A percentile compares a stretch with the other conserved stretches of the same genome.
phyloP scores from a whole-genome alignment of 129 eudicot genomes.

The Flaveria ramosissima region DNA sequence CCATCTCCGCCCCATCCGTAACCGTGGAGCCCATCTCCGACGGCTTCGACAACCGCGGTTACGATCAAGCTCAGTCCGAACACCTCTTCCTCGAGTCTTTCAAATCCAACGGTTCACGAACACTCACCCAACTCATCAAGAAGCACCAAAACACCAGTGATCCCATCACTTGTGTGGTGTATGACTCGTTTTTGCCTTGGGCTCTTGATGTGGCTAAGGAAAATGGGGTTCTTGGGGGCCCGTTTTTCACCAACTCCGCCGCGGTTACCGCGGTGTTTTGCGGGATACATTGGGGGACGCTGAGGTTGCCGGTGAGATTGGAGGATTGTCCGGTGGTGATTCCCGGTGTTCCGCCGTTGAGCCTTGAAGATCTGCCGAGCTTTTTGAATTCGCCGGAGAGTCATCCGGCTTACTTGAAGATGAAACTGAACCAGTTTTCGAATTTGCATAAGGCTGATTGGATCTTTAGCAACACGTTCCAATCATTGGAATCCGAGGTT shows the following conservation, averaged over 20 bases:
- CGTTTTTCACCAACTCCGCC: constrained; percentile 73
- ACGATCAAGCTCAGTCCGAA: constrained; percentile 35
- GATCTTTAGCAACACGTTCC: constrained; percentile 61
- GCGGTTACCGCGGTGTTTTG: constrained; percentile 53
- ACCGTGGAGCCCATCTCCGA: constrained; percentile 58
- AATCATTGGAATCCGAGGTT: constrained; percentile 63
- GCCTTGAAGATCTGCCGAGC: constrained; percentile 58
- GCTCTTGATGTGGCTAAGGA: constrained; percentile 59
- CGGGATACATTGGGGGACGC: constrained; percentile 39
- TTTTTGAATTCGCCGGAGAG: constrained; percentile 59
- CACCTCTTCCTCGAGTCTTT: constrained; percentile 45
- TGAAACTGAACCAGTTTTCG: constrained; percentile 56
- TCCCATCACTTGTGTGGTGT: constrained; percentile 59
- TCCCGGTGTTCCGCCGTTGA: constrained; percentile 61
- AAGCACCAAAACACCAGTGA: constrained; percentile 24
- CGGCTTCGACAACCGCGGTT: constrained; percentile 65
- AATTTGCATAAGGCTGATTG: constrained; percentile 71
- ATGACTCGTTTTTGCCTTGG: constrained; percentile 77
- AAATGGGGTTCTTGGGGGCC: constrained; percentile 43
- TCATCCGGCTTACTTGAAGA: constrained; percentile 68
- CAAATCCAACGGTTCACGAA: constrained; percentile 43
- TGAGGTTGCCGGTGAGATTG: constrained; percentile 44
- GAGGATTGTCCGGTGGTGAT: constrained; percentile 43
- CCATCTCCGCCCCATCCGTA: constrained; percentile 43
- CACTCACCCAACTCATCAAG: constrained; percentile 53